A percentile compares a stretch with the other conserved stretches of the same genome.
Conservation (phyloP, 768 basidiomycete species). For the Pisolithus marmoratus region DNA sequence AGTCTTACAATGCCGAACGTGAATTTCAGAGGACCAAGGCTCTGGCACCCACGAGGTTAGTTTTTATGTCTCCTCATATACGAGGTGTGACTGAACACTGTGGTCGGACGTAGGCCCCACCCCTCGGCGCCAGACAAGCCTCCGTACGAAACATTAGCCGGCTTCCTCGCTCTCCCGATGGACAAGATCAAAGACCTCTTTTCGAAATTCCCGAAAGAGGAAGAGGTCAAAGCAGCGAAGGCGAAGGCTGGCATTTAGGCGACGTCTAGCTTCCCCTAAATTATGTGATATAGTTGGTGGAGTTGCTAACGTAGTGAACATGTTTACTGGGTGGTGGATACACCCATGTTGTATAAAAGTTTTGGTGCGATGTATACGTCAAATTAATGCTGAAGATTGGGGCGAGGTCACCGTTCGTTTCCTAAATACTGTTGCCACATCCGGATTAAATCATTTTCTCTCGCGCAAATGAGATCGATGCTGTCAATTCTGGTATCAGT, state of each 20-base stretch:
- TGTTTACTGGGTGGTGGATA: no score
- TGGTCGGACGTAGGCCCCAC: slow-evolving; percentile 39
- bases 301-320: no score
- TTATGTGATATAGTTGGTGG: no score
- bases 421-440: no score
- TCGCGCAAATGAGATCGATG: no score
- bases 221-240: slow-evolving; percentile 36
- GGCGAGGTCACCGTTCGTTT: no score
- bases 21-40: slow-evolving; percentile 54
- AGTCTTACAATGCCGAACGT: slow-evolving; percentile 39
- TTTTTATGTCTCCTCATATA: neutral
- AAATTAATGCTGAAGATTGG: no score
- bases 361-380: no score
- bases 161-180: slow-evolving; percentile 48
- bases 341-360: no score
- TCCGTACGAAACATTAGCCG: slow-evolving; percentile 55
- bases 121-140: slow-evolving; percentile 49
- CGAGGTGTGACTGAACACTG: neutral
- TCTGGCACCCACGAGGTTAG: slow-evolving; percentile 56
- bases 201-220: slow-evolving; percentile 47
- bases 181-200: slow-evolving; percentile 58
- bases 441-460: no score
- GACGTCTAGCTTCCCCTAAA: no score
- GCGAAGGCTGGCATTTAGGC: neutral
- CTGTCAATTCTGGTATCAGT: no score